phyloP scores from a whole-genome alignment of 2,329 filamentous ascomycete genomes.

The Aspergillus quadricinctus region DNA sequence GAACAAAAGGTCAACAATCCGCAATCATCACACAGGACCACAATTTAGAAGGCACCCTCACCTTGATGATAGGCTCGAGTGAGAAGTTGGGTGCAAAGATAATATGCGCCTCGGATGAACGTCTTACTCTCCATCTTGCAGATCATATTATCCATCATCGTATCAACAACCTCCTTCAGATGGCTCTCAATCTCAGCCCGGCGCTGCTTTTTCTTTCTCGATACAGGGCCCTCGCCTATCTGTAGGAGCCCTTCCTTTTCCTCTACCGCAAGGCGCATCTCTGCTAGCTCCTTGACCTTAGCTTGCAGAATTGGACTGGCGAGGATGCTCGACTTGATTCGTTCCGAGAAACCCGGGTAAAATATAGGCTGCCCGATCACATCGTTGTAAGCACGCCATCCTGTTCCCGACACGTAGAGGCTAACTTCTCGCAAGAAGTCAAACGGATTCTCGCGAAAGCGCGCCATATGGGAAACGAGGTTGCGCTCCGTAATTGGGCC shows the following conservation, averaged over 20 bases:
- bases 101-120: constrained; percentile 91
- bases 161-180: constrained; percentile 75
- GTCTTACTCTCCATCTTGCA: constrained; percentile 96
- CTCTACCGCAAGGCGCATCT: constrained; percentile 69
- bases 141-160: constrained; percentile 91
- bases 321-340: constrained; percentile 77
- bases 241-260: constrained; percentile 67
- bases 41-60: constrained; percentile 16
- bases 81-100: constrained; percentile 78
- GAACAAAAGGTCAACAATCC: constrained; percentile 2
- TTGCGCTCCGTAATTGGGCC: constrained; percentile 48
- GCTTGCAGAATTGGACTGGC: constrained; percentile 68
- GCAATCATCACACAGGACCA: not conserved
- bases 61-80: constrained; percentile 94
- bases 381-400: constrained; percentile 91
- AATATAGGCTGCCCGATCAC: constrained; percentile 90
- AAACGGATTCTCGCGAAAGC: constrained; percentile 69
- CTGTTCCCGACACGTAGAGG: constrained; percentile 84
- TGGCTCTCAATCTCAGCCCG: constrained; percentile 63
- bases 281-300: constrained; percentile 73
- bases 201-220: constrained; percentile 29
- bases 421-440: constrained; percentile 91
- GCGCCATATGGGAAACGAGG: constrained; percentile 69
- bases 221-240: constrained; percentile 27
- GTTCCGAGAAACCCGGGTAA: constrained; percentile 85